Evolutionary conservation across 1,139 yeast species (phyloP).

Genomic region (Geotrichum carabidarum): DNA sequence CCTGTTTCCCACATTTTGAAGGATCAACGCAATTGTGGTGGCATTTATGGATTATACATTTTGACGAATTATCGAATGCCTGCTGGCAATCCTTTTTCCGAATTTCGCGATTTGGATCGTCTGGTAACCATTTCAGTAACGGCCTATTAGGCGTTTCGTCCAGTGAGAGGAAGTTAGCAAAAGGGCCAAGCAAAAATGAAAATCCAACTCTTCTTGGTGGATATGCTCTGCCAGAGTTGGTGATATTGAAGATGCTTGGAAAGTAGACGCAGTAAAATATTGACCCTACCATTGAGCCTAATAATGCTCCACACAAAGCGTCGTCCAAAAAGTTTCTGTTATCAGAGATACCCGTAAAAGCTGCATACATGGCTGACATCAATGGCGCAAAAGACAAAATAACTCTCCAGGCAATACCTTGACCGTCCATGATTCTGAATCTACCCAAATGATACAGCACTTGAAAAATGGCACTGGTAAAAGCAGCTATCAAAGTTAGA

Average conservation of each 20-base stretch:
- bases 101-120: too few relatives aligned
- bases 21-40: too few relatives aligned
- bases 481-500: constrained; percentile 6
- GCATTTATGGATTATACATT: too few relatives aligned
- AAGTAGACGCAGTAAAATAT: constrained; percentile 14
- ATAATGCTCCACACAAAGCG: constrained; percentile 11
- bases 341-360: constrained; percentile 12
- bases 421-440: constrained; percentile 12
- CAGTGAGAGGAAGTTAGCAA: constrained; percentile 1
- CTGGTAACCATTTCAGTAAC: neutral
- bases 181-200: constrained; percentile 6
- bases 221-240: constrained; percentile 14
- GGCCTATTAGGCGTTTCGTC: constrained; percentile 1
- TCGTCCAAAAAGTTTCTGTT: constrained; percentile 11
- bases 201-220: constrained; percentile 15
- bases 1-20: too few relatives aligned
- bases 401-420: constrained; percentile 4
- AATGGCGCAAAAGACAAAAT: constrained; percentile 4
- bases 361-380: neutral
- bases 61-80: too few relatives aligned
- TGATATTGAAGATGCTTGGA: constrained; percentile 10
- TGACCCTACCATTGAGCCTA: constrained; percentile 9
- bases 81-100: too few relatives aligned
- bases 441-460: constrained; percentile 13
- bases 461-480: constrained; percentile 10